Evolutionary conservation across 2,329 filamentous ascomycete species (phyloP).

Genomic region (Diaporthe capsici): DNA sequence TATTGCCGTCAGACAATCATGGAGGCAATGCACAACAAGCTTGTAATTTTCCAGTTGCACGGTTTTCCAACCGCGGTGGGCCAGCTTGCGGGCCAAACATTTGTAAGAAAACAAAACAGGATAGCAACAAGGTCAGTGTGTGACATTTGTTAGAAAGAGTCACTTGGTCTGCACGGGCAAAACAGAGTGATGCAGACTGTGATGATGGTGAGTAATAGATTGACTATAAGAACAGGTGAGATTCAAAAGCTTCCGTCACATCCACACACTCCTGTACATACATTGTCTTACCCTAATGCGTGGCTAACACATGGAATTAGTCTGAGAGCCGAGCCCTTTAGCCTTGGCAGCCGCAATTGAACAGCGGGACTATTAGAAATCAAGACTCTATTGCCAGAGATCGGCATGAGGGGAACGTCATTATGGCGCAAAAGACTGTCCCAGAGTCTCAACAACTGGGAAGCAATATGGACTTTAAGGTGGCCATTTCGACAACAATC

Average conservation of each 20-base stretch:
- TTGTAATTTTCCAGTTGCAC: neutral
- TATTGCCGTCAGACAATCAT: neutral
- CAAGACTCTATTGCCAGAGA: neutral
- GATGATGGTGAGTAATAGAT: neutral
- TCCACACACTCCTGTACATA: neutral
- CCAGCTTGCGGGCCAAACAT: neutral
- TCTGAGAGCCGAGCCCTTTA: neutral
- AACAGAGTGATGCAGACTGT: neutral
- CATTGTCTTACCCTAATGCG: neutral
- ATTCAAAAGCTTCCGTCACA: no score
- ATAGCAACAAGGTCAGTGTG: neutral
- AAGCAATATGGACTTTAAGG: neutral
- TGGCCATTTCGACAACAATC: neutral
- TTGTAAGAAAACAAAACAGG: neutral
- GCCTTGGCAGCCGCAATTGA: neutral
- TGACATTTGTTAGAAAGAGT: neutral
- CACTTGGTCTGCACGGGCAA: neutral
- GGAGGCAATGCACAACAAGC: neutral
- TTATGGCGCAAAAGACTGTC: neutral
- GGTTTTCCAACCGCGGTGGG: neutral
- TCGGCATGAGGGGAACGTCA: constrained; percentile 5
- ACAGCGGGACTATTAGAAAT: neutral
- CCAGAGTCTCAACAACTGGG: neutral
- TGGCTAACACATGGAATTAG: neutral
- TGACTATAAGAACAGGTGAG: neutral